Conservation (phyloP, 257 asterid species). For the Plantago elongata region DNA sequence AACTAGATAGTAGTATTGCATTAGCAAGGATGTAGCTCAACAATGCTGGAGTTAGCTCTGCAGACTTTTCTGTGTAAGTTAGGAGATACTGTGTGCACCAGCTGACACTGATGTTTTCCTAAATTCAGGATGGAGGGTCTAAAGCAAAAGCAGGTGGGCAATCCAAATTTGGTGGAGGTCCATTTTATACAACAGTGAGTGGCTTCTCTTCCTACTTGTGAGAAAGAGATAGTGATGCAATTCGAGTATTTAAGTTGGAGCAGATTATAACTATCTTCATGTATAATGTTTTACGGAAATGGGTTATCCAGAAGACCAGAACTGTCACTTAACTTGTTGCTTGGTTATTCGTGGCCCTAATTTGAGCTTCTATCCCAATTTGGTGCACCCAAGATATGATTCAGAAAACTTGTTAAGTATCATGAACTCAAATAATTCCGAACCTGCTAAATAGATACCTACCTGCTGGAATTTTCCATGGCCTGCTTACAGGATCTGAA, state of each 20-base stretch:
- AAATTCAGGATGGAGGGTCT: slow-evolving; percentile 36
- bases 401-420: too few relatives aligned
- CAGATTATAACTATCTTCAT: neutral
- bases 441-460: neutral
- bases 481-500: neutral
- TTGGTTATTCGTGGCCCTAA: neutral
- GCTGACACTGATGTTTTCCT: slow-evolving; percentile 9
- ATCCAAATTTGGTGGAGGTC: slow-evolving; percentile 34
- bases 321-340: neutral
- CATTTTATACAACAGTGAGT: slow-evolving; percentile 41
- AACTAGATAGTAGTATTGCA: neutral
- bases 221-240: slow-evolving; percentile 3
- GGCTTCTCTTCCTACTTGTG: slow-evolving; percentile 12
- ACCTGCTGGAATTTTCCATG: too few relatives aligned
- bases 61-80: neutral
- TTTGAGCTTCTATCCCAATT: too few relatives aligned
- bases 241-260: neutral
- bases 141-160: slow-evolving; percentile 38
- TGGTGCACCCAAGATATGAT: too few relatives aligned
- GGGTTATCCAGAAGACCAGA: slow-evolving; percentile 1
- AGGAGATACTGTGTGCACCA: neutral
- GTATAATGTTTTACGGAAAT: neutral
- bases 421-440: neutral
- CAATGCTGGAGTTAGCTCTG: slow-evolving; percentile 1
- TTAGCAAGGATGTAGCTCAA: slow-evolving; percentile 2